Percentiles rank a stretch among this genome's conserved stretches.
Evolutionary conservation across 2,329 filamentous ascomycete genomes (phyloP).

Genomic region (Dactylellina haptotyla): DNA sequence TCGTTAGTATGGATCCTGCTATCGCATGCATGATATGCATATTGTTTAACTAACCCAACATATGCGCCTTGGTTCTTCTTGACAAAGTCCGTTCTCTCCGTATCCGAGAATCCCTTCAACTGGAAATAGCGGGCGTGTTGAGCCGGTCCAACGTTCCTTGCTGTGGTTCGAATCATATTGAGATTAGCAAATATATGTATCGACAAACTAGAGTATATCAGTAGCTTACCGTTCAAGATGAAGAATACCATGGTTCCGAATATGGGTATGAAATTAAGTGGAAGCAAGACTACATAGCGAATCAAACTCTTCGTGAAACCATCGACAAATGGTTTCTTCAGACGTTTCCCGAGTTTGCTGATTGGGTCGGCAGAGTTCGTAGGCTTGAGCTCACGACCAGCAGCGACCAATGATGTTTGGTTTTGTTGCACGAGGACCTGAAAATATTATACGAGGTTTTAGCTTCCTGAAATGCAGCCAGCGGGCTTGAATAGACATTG

Average conservation of each 20-base stretch:
- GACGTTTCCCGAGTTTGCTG: constrained; percentile 68
- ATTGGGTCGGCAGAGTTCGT: constrained; percentile 63
- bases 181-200: too few species aligned
- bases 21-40: too few species aligned
- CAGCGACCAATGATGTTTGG: constrained; percentile 72
- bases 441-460: constrained; percentile 64
- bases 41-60: constrained; percentile 76
- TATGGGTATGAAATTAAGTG: constrained; percentile 91
- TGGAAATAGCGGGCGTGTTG: constrained; percentile 81
- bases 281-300: constrained; percentile 83
- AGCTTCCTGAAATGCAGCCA: constrained; percentile 84
- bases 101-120: constrained; percentile 80
- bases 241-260: constrained; percentile 86
- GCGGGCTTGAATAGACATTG: constrained; percentile 74
- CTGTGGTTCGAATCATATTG: constrained; percentile 37
- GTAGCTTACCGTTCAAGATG: constrained; percentile 72
- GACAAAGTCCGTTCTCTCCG: constrained; percentile 75
- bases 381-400: constrained; percentile 76
- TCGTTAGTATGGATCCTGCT: too few species aligned
- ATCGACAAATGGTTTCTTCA: constrained; percentile 68
- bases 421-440: constrained; percentile 70
- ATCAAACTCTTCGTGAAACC: constrained; percentile 71
- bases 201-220: too few species aligned
- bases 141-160: constrained; percentile 65
- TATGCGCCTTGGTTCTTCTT: constrained; percentile 78